phyloP scores from a whole-genome alignment of 2,329 filamentous ascomycete species.

The Pestalotiopsis sp. region DNA sequence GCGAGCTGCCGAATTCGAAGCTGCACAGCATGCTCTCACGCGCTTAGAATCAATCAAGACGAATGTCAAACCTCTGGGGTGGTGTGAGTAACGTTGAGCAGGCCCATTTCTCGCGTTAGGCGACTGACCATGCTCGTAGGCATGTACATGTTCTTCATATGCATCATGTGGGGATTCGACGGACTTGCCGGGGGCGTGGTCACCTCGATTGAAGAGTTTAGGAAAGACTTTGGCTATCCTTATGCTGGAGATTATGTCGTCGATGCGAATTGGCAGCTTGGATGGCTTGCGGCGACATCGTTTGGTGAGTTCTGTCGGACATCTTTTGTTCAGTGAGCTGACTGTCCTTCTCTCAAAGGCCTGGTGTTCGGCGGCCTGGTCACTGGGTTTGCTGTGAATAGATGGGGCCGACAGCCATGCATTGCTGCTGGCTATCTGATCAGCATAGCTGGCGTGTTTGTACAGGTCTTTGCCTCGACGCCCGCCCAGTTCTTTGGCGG shows the following conservation, averaged over 20 bases:
- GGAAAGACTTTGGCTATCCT: conserved; percentile 40
- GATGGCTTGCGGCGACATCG: conserved; percentile 40
- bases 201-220: conserved; percentile 41
- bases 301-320: conserved; percentile 17
- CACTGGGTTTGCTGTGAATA: conserved; percentile 30
- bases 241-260: conserved; percentile 39
- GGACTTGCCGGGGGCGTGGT: conserved; percentile 38
- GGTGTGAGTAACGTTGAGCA: conserved; percentile 3
- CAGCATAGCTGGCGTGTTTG: conserved; percentile 33
- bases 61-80: conserved; percentile 8
- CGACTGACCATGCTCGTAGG: conserved; percentile 7
- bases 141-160: conserved; percentile 21
- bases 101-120: neutral
- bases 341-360: neutral
- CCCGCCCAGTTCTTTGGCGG: conserved; percentile 37
- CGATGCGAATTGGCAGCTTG: conserved; percentile 40
- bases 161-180: conserved; percentile 30
- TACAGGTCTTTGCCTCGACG: conserved; percentile 37
- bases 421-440: conserved; percentile 29
- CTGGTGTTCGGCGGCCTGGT: conserved; percentile 17
- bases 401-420: conserved; percentile 28
- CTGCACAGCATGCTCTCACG: conserved; percentile 12
- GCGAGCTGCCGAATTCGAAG: conserved; percentile 12
- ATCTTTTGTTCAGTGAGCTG: conserved; percentile 18
- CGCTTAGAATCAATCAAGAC: conserved; percentile 13